Evolutionary conservation across 2,329 filamentous ascomycete species (phyloP), one percentile per base, ranked within the genome.

Genomic region (Hymenoscyphus infarciens): DNA sequence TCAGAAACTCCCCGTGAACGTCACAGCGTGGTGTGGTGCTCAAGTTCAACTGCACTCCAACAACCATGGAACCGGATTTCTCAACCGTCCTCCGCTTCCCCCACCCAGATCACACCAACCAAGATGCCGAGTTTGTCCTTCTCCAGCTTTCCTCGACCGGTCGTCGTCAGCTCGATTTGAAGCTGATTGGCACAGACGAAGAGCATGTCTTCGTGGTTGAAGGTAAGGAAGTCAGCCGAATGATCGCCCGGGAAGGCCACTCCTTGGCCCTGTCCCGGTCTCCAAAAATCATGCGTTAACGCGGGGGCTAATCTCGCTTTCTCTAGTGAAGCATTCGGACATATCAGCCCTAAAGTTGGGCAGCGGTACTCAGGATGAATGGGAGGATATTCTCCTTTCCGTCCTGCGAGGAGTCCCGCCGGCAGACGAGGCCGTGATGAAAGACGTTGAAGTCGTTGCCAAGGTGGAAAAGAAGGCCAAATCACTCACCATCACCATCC

Each of bases 151-250:
- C 79, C 1, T 76, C 82, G 25, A 80, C 75, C 73, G 78, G 61
- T 78, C 77, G 42, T 76, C 78, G 39, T 62, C 80, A 81, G 1
- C 77, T 92, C 33, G 87, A 91, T 74, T 74, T 90, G 56, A 86
- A 85, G 72, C 75, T 92, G 33, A 79, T 88, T 38, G 89, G 83
- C 38, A 91, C 88, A 33, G 89, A 92, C 70, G 66, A 67, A 27
- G 57, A 63, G 59, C 59, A 56, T 42, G 68, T 70, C 22, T 74
- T 71, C 59, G 60, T 67, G 2, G 64, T 68, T 54, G 66, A 68
- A 67, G 67, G 70, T 73, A 69, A 68, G 70, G 56, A 57, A 57
- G 57, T 64, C 57, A 57, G 57, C 64, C 57, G 57, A 22, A 60
- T 60, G 69, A 69, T 69, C 64, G 63, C 53, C 69, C 66, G 57